Base-by-base conservation (phyloP, 768 basidiomycete species). In the Boletus rubescentipes region DNA sequence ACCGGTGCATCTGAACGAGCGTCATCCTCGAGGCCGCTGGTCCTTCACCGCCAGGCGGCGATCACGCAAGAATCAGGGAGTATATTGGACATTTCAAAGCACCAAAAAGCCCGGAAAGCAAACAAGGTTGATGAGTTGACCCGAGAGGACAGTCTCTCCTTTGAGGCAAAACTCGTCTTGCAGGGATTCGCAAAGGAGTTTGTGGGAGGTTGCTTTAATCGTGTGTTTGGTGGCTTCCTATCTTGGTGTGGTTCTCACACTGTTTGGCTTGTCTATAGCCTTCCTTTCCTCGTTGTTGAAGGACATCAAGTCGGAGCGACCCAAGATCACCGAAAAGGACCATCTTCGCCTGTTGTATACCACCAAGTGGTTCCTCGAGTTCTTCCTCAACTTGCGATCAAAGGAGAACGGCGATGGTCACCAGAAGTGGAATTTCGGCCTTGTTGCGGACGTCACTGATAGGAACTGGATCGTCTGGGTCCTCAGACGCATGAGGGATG, bases 321-420 rank as follows among this genome's bases (percentile, higher is more conserved):
- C 88, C 49, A 94, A 95, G 71, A 85, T 99, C 58, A 87, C 87
- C n/a, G 93, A 97, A 65, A 92, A 93, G 62, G 97, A 98, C 68
- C 88, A 95, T 64, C 81, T 95, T 51, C 86, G 97, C 8, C 77
- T 97, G 23, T 78, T 98, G 38, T 92, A 83, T 68, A 80, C 97
- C 38, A 82, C 88, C 5, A 89, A 91, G 53, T 98, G 96, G 89
- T 88, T 96, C 65, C 81, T 97, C 35, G 87, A 94, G 57, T 96
- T 91, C 75, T 95, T 98, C 72, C 79, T 95, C 11, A 65, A 72
- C 44, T 61, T 76, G 10, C 73, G 79, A 29, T 61, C 70, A 23
- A 71, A 71, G 34, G 77, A 77, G 49, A 73, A 71, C 12, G 58
- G 30, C 29, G 59, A 63, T 58, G 61, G 37, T 41, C 21, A 65